Evolutionary conservation across 2,329 filamentous ascomycete species (phyloP).

Genomic region (Colletotrichum nymphaeae): DNA sequence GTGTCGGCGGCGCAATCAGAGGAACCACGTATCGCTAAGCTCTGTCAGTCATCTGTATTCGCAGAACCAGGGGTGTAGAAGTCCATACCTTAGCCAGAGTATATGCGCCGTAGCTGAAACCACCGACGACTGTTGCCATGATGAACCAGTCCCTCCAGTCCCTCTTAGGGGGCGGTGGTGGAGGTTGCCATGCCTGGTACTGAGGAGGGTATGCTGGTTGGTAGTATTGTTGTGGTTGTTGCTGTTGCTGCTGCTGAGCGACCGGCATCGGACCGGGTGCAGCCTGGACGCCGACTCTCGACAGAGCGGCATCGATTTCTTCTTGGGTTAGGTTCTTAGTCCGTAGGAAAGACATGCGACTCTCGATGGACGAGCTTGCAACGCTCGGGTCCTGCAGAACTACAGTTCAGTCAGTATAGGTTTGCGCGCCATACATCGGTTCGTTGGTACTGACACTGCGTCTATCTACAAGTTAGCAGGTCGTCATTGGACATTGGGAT

Average conservation of each 20-base stretch:
- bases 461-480: conserved; percentile 42
- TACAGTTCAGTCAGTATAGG: conserved; percentile 47
- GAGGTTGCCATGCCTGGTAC: conserved; percentile 67
- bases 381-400: conserved; percentile 96
- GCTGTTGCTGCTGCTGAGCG: conserved; percentile 57
- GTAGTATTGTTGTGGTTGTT: conserved; percentile 54
- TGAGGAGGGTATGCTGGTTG: conserved; percentile 62
- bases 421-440: not conserved
- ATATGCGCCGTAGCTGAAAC: conserved; percentile 90
- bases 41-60: conserved; percentile 38
- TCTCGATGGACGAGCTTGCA: conserved; percentile 88
- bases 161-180: conserved; percentile 75
- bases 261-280: conserved; percentile 54
- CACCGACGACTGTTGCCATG: conserved; percentile 95
- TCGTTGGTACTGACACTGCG: conserved; percentile 53
- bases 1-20: conserved; percentile 91
- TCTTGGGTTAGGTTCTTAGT: conserved; percentile 98
- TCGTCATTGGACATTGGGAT: not conserved
- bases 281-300: conserved; percentile 74
- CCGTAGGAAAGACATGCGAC: conserved; percentile 90
- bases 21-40: conserved; percentile 87
- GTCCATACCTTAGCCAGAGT: conserved; percentile 80
- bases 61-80: not conserved
- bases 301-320: conserved; percentile 88
- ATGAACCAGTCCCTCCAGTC: conserved; percentile 99